Conservation (phyloP, 768 basidiomycete genomes). For the Saitozyma podzolica region DNA sequence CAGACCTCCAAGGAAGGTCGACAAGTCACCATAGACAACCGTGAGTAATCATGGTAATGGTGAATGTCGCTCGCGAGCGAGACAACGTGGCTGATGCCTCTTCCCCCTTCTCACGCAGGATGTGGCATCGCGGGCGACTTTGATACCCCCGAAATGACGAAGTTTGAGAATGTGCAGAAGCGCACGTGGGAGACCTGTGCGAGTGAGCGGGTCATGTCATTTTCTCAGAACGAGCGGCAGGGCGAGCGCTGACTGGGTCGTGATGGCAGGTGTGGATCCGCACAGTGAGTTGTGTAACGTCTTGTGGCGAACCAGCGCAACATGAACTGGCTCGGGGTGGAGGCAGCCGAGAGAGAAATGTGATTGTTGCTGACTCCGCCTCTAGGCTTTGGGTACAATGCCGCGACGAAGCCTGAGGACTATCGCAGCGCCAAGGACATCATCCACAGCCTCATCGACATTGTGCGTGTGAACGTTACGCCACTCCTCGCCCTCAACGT, state of each 20-base stretch:
- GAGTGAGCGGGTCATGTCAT: neutral
- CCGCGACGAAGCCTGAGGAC: neutral
- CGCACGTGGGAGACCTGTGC: conserved; percentile 8
- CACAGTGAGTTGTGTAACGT: neutral
- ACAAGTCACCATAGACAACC: conserved; percentile 8
- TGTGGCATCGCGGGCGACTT: conserved; percentile 9
- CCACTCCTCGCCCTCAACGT: neutral
- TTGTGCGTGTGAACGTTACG: neutral
- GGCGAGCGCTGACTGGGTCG: too few relatives aligned
- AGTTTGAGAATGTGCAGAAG: conserved; percentile 1
- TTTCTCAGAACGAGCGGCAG: too few relatives aligned
- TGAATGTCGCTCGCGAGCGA: neutral
- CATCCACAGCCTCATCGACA: conserved; percentile 11
- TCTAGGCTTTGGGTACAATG: conserved; percentile 6
- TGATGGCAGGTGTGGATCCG: conserved; percentile 1
- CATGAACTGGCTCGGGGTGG: neutral
- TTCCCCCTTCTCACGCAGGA: neutral
- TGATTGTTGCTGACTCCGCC: neutral
- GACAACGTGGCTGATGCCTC: too few relatives aligned
- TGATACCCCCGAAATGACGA: conserved; percentile 5
- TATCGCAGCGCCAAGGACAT: conserved; percentile 8
- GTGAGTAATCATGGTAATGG: neutral
- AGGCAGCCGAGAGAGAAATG: too few relatives aligned
- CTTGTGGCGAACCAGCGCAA: too few relatives aligned
- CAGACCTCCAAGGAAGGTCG: neutral